These are phyloP conservation scores for Metarhizium guizhouense DNA, from an alignment of 2,329 filamentous ascomycete genomes.

Conservation along the genomic window DNA sequence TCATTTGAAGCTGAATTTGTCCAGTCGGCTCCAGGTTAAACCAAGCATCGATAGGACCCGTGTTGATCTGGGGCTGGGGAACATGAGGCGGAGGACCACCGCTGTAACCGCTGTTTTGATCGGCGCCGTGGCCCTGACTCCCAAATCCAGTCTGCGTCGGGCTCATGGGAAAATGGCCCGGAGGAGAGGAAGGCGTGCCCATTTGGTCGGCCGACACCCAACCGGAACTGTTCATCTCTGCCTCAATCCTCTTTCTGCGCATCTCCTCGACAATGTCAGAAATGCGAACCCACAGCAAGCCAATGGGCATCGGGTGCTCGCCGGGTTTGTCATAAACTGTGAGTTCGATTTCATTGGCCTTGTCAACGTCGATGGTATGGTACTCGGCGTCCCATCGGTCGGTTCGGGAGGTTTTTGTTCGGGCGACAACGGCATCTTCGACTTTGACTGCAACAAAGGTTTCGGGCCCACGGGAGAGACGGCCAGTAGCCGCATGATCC, in stretches of 20 bases:
- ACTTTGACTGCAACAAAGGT: constrained; percentile 96
- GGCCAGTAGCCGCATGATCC: constrained; percentile 76
- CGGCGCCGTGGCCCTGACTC: constrained; percentile 26
- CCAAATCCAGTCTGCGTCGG: constrained; percentile 35
- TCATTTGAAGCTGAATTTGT: constrained; percentile 82
- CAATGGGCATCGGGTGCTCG: constrained; percentile 86
- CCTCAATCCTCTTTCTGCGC: constrained; percentile 92
- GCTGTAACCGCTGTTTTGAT: constrained; percentile 17
- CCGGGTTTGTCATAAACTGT: constrained; percentile 94
- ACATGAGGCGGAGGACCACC: constrained; percentile 19
- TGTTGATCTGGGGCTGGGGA: constrained; percentile 42
- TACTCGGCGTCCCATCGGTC: constrained; percentile 89
- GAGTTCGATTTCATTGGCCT: constrained; percentile 96
- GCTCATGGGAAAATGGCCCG: constrained; percentile 50
- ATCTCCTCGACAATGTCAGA: constrained; percentile 97
- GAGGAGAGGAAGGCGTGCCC: constrained; percentile 48
- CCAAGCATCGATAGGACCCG: constrained; percentile 77
- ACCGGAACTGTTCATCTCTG: constrained; percentile 85
- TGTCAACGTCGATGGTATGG: constrained; percentile 90
- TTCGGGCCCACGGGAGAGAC: constrained; percentile 85
- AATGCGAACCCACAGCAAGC: constrained; percentile 90
- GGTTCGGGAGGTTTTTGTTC: constrained; percentile 74
- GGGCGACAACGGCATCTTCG: constrained; percentile 83
- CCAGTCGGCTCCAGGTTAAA: constrained; percentile 94
- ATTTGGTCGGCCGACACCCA: constrained; percentile 98